Evolutionary conservation across 768 basidiomycete genomes (phyloP).

Genomic region (Kwoniella botswanensis): DNA sequence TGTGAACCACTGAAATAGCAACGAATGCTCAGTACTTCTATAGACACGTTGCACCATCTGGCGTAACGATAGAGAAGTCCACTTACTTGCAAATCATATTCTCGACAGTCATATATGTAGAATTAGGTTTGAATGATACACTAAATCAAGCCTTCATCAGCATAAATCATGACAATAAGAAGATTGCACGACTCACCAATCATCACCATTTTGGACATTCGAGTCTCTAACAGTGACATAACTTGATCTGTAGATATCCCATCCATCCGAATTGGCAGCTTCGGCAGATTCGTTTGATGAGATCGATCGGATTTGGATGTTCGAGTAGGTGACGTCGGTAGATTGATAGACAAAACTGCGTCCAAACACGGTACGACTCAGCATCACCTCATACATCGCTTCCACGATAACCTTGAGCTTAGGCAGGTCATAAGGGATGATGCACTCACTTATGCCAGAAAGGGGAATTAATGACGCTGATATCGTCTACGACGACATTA

Average conservation of each 20-base stretch:
- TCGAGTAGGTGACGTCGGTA: slow-evolving; percentile 60
- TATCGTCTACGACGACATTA: slow-evolving; percentile 62
- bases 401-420: too few relatives aligned
- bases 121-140: slow-evolving; percentile 65
- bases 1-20: slow-evolving; percentile 59
- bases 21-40: too few relatives aligned
- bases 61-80: too few relatives aligned
- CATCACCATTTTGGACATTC: slow-evolving; percentile 61
- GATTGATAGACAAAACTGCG: slow-evolving; percentile 61
- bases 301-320: slow-evolving; percentile 55
- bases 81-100: slow-evolving; percentile 65
- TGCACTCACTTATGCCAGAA: slow-evolving; percentile 57
- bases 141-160: slow-evolving; percentile 37
- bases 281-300: slow-evolving; percentile 36
- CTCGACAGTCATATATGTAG: slow-evolving; percentile 67
- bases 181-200: slow-evolving; percentile 30
- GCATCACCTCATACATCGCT: background rate
- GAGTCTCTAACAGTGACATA: slow-evolving; percentile 58
- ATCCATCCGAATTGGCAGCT: slow-evolving; percentile 62
- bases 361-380: background rate
- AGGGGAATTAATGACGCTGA: slow-evolving; percentile 60
- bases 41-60: too few relatives aligned
- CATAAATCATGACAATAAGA: background rate
- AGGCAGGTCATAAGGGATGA: background rate
- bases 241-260: slow-evolving; percentile 67